Percentiles rank a stretch among this genome's conserved stretches.
These are phyloP conservation scores for Condylostoma magnum DNA, from an alignment of 169 alveolate species.

Conservation along the genomic window DNA sequence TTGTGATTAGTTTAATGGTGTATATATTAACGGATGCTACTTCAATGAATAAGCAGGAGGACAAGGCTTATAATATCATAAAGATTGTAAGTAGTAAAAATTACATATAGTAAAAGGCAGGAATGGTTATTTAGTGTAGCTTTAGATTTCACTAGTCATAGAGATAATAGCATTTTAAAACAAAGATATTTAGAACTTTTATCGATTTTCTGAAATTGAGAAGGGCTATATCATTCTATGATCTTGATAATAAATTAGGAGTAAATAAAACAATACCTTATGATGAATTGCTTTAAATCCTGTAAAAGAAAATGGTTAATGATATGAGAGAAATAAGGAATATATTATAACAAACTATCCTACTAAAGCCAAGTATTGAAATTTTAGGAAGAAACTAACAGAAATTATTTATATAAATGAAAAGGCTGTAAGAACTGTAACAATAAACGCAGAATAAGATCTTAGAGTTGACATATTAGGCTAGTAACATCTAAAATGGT, in stretches of 20 bases:
- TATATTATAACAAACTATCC: too few species aligned
- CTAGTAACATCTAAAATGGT: too few species aligned
- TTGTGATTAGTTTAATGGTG: neutral
- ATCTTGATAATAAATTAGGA: neutral
- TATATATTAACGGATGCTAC: neutral
- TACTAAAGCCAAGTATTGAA: too few species aligned
- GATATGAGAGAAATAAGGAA: neutral
- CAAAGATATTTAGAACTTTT: neutral
- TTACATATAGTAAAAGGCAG: neutral
- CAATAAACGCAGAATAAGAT: too few species aligned
- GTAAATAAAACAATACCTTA: neutral
- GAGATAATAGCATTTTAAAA: neutral
- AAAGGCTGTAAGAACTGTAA: too few species aligned
- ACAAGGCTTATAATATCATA: neutral
- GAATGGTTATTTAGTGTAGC: neutral
- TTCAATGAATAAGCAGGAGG: neutral
- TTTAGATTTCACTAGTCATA: neutral
- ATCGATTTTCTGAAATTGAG: neutral
- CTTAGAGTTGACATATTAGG: too few species aligned
- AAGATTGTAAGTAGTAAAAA: neutral
- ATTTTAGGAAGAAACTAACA: too few species aligned
- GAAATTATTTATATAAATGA: too few species aligned
- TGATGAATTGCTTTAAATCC: neutral
- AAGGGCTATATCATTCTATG: neutral
- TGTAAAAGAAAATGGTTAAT: neutral